A percentile compares a stretch with the other conserved stretches of the same genome.
These are phyloP conservation scores for Pichia membranifaciens DNA, from an alignment of 805 yeast species.

Conservation along the genomic window DNA sequence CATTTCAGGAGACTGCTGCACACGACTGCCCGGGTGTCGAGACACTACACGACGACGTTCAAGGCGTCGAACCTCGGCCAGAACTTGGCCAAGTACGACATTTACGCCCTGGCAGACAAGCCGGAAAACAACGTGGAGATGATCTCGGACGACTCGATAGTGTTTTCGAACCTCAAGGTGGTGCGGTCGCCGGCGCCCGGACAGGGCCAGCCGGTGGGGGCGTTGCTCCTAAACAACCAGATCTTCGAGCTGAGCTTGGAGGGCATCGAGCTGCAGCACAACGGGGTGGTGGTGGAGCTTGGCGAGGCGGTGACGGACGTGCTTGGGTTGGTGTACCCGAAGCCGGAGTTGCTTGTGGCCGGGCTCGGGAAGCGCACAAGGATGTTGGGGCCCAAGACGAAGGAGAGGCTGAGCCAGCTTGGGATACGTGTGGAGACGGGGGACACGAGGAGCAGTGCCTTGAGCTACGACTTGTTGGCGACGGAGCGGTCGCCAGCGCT, in stretches of 20 bases:
- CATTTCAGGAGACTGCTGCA: slow-evolving; percentile 12
- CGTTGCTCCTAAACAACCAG: slow-evolving; percentile 50
- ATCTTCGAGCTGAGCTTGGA: slow-evolving; percentile 53
- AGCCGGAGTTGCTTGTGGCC: slow-evolving; percentile 67
- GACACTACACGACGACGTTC: slow-evolving; percentile 25
- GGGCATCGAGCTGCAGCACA: slow-evolving; percentile 13
- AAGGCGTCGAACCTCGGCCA: slow-evolving; percentile 32
- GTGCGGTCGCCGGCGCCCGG: slow-evolving; percentile 35
- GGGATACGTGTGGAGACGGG: slow-evolving; percentile 71
- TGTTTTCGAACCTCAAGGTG: slow-evolving; percentile 48
- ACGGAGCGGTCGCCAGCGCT: slow-evolving; percentile 67
- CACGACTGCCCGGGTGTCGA: neutral
- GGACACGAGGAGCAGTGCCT: slow-evolving; percentile 61
- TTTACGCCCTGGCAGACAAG: slow-evolving; percentile 36
- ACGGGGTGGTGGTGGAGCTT: slow-evolving; percentile 39
- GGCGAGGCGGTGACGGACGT: slow-evolving; percentile 39
- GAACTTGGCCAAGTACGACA: slow-evolving; percentile 38
- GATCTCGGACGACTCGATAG: slow-evolving; percentile 50
- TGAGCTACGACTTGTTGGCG: slow-evolving; percentile 66
- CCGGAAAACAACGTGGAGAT: slow-evolving; percentile 49
- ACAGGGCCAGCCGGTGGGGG: slow-evolving; percentile 37
- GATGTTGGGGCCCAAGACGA: slow-evolving; percentile 52
- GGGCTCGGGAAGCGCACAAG: slow-evolving; percentile 67
- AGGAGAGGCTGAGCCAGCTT: slow-evolving; percentile 41
- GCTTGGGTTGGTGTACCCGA: slow-evolving; percentile 57